Conservation (phyloP, 148 eudicot species). For the Rhododendron ferrugineum region DNA sequence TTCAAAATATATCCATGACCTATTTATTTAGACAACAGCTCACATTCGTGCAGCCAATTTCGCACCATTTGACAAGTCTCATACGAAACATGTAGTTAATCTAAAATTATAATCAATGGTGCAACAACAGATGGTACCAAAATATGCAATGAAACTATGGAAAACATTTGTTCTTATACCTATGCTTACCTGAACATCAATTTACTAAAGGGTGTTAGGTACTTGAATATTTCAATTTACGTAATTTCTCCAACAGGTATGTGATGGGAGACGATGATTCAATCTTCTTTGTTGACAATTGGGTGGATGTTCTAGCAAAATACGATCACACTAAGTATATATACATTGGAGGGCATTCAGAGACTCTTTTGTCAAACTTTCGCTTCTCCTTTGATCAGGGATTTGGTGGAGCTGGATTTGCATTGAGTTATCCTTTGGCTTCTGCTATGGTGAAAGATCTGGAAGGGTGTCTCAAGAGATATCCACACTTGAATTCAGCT, state of each 20-base stretch:
- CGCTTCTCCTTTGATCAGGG: conserved; percentile 38
- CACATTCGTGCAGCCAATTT: too few relatives aligned
- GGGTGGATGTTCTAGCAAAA: conserved; percentile 31
- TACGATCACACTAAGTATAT: conserved; percentile 43
- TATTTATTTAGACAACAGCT: too few relatives aligned
- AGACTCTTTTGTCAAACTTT: conserved; percentile 22
- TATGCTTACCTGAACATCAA: too few relatives aligned
- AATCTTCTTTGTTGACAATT: conserved; percentile 32
- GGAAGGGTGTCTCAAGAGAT: conserved; percentile 22
- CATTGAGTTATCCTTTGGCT: conserved; percentile 30
- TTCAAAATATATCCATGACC: too few relatives aligned
- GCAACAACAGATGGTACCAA: too few relatives aligned
- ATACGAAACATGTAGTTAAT: too few relatives aligned
- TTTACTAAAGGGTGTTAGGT: too few relatives aligned
- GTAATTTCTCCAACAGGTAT: background rate
- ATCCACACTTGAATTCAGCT: conserved; percentile 5
- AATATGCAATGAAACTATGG: too few relatives aligned
- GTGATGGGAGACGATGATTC: conserved; percentile 53
- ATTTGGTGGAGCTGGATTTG: conserved; percentile 44
- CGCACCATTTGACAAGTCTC: too few relatives aligned
- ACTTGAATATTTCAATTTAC: too few relatives aligned
- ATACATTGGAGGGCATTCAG: conserved; percentile 38
- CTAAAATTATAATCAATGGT: too few relatives aligned
- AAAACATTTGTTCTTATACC: too few relatives aligned
- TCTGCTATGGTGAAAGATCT: conserved; percentile 21